Evolutionary conservation across 805 yeast genomes (phyloP), one percentile per base, ranked within the genome.

Genomic region (Starmerella vitae): DNA sequence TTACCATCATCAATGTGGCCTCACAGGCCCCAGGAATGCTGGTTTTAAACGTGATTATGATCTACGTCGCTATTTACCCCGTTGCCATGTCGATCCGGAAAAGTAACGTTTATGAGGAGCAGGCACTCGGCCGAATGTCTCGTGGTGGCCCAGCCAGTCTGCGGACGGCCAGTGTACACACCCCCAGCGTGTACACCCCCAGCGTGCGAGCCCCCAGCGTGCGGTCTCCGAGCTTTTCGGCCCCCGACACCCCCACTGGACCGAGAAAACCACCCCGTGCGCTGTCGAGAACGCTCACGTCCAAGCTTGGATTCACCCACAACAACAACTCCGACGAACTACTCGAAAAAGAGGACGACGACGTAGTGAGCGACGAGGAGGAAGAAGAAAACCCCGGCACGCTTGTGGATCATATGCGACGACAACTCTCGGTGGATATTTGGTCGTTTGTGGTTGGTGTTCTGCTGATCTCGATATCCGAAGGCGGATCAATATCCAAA

Each of bases 21-120:
- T 56, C 58, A 30, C 64, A 91, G 33, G 91, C 85, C 53, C 91
- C 96, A 0, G 91, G 94, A 0, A 82, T 88, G 36, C 94, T 85
- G 58, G 93, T 91, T 21, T 76, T 91, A 50, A 91, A 91, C 57
- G 70, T 84, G 76, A 70, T 91, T 44, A 88, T 91, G 97, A 91
- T 91, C 98, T 91, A 91, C 62, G 85, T 91, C 20, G 88, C 97
- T 13, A 96, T 88, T 32, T 67, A 86, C 55, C 99, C 99, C 1
- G 65, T 91, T 50, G 98, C 99, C 24, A 91, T 91, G 47, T 83
- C 95, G 28, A 85, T 91, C 46, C 75, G 99, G 63, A 72, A 96
- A 58, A 91, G 98, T 15, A 91, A 91, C 57, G 99, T 91, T 39
- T 91, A 91, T 62, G 99, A 91, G 57, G 98, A 91, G 54, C 97